These are phyloP conservation scores for Elongisporangium undulatum DNA, from an alignment of 352 stramenopile species.

Conservation along the genomic window DNA sequence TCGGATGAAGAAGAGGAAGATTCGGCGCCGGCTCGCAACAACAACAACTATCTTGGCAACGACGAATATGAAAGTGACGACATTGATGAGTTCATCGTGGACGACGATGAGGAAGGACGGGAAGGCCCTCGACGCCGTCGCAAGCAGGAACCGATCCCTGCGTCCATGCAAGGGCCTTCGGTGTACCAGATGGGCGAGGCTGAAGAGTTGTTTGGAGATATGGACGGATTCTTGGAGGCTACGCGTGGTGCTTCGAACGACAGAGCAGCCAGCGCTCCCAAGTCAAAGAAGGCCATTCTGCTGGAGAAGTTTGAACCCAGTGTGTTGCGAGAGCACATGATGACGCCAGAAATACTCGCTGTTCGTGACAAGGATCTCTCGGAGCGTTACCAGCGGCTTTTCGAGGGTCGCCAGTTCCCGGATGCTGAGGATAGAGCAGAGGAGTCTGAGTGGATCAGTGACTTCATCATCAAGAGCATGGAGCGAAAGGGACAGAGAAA, in stretches of 20 bases:
- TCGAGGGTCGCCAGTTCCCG: constrained; percentile 65
- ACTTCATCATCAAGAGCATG: constrained; percentile 82
- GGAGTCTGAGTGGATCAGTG: constrained; percentile 87
- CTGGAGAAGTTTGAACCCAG: constrained; percentile 86
- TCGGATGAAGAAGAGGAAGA: constrained; percentile 88
- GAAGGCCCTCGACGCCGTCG: constrained; percentile 67
- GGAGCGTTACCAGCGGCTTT: constrained; percentile 77
- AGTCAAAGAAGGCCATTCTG: constrained; percentile 82
- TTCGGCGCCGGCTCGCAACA: constrained; percentile 50
- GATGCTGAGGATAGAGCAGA: constrained; percentile 81
- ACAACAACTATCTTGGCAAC: constrained; percentile 79
- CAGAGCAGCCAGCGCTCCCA: constrained; percentile 15
- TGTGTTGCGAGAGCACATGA: constrained; percentile 87
- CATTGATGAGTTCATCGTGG: constrained; percentile 89
- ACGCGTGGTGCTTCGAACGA: constrained; percentile 42
- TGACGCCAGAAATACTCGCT: constrained; percentile 77
- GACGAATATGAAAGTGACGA: constrained; percentile 89
- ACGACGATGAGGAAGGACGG: constrained; percentile 85
- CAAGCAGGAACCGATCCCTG: constrained; percentile 64
- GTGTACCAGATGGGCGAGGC: constrained; percentile 90
- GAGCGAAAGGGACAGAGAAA: constrained; percentile 44
- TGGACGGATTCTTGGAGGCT: constrained; percentile 85
- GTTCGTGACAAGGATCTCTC: constrained; percentile 80
- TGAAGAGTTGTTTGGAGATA: constrained; percentile 87
- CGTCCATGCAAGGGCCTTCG: constrained; percentile 82